A percentile compares a stretch with the other conserved stretches of the same genome.
Evolutionary conservation across 768 basidiomycete genomes (phyloP).

Genomic region (Sarcodon sp.): DNA sequence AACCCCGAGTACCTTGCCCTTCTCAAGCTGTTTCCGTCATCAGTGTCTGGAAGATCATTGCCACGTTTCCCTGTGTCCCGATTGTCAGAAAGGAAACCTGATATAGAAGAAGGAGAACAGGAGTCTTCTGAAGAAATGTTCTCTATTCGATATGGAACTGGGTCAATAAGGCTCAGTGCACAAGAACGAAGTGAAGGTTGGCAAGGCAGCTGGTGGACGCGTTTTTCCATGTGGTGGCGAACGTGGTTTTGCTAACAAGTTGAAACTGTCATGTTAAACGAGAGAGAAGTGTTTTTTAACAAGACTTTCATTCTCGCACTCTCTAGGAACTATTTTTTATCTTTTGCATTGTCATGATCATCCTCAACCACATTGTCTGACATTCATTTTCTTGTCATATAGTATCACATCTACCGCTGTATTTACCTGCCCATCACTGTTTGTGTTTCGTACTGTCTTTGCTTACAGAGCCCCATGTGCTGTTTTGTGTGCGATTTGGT

Average conservation of each 20-base stretch:
- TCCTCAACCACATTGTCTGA: too few relatives aligned
- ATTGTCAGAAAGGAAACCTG: conserved; percentile 25
- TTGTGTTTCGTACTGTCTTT: too few relatives aligned
- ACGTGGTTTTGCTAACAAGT: conserved; percentile 54
- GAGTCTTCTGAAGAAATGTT: conserved; percentile 39
- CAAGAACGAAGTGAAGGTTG: conserved; percentile 49
- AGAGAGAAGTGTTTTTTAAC: too few relatives aligned
- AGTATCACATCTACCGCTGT: too few relatives aligned
- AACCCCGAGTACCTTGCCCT: conserved; percentile 65
- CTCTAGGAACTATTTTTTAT: too few relatives aligned
- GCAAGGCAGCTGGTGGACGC: conserved; percentile 71
- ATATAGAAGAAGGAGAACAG: conserved; percentile 56
- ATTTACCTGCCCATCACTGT: too few relatives aligned
- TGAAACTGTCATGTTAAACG: not conserved
- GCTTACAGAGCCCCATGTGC: too few relatives aligned
- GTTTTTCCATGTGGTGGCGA: conserved; percentile 71
- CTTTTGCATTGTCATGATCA: too few relatives aligned
- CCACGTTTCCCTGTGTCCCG: conserved; percentile 50
- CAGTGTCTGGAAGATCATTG: conserved; percentile 54
- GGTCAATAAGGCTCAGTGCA: conserved; percentile 65
- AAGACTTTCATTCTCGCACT: too few relatives aligned
- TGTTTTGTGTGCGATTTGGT: too few relatives aligned
- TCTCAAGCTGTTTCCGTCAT: conserved; percentile 64
- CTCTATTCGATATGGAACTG: conserved; percentile 68
- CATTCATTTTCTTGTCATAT: too few relatives aligned